phyloP scores from a whole-genome alignment of 176 grass and related monocot species.

The Echinochloa phyllopogon region DNA sequence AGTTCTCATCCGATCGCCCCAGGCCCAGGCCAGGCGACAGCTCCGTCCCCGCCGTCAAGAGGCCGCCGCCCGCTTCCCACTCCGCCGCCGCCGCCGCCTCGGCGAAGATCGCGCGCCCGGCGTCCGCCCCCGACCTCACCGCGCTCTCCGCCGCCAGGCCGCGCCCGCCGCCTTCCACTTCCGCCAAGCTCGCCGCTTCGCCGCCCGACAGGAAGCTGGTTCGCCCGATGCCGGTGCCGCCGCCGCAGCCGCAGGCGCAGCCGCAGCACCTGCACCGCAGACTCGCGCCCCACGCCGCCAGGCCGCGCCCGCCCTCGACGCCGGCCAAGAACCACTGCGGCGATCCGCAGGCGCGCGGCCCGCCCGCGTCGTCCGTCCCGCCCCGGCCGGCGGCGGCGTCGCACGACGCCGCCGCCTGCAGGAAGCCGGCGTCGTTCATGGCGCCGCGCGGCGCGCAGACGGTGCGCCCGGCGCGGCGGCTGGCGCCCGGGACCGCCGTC shows the following conservation, averaged over 20 bases:
- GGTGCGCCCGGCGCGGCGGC: constrained; percentile 43
- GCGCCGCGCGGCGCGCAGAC: constrained; percentile 21
- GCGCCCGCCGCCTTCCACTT: not conserved
- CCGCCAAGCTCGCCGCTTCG: not conserved
- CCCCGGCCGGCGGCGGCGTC: not conserved
- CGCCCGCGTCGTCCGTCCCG: not conserved
- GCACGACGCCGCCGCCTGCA: not conserved
- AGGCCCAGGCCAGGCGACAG: not conserved
- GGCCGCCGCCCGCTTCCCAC: not conserved
- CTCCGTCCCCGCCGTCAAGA: constrained; percentile 11
- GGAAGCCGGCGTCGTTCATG: not conserved
- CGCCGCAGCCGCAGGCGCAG: too few species aligned
- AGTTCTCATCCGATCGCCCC: not conserved
- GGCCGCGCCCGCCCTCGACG: not conserved
- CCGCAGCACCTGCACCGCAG: not conserved
- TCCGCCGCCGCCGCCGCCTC: not conserved
- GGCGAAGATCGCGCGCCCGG: constrained; percentile 25
- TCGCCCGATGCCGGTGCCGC: not conserved
- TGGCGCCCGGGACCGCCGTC: constrained; percentile 51
- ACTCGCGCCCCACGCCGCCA: not conserved
- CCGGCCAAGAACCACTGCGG: not conserved
- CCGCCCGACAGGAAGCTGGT: not conserved
- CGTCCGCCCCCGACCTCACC: constrained; percentile 26
- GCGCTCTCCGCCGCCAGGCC: not conserved
- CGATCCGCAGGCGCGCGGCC: too few species aligned